A percentile compares a stretch with the other conserved stretches of the same genome.
phyloP scores from a whole-genome alignment of 495 filamentous ascomycete species.

The Cercophora sp. region DNA sequence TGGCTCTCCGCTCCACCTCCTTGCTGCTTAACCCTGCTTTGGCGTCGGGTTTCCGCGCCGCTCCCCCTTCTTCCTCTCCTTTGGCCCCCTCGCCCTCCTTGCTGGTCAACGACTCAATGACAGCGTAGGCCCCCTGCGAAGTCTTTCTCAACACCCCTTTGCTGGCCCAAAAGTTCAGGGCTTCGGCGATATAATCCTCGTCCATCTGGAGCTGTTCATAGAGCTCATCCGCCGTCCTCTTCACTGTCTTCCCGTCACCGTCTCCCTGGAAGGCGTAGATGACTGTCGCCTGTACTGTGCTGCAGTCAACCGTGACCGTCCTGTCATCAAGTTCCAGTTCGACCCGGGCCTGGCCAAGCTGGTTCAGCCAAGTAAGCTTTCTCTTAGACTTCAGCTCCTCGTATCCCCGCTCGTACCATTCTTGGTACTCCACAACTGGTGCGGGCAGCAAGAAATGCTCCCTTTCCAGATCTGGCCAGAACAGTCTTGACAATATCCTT shows the following conservation, averaged over 20 bases:
- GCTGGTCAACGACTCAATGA: constrained; percentile 36
- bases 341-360: constrained; percentile 74
- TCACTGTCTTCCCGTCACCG: constrained; percentile 26
- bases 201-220: constrained; percentile 68
- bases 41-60: constrained; percentile 38
- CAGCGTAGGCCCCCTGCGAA: constrained; percentile 32
- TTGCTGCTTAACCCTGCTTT: constrained; percentile 40
- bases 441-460: constrained; percentile 70
- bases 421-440: constrained; percentile 58
- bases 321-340: constrained; percentile 82
- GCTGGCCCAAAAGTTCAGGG: constrained; percentile 80
- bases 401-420: constrained; percentile 72
- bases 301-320: constrained; percentile 64
- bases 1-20: constrained; percentile 69
- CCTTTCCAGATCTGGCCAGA: constrained; percentile 83
- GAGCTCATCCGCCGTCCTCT: constrained; percentile 60
- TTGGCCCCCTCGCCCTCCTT: constrained; percentile 27
- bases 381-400: constrained; percentile 72
- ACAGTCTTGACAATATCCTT: constrained; percentile 86
- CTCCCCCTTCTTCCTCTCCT: background rate
- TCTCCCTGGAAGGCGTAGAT: constrained; percentile 73
- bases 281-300: constrained; percentile 84
- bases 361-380: constrained; percentile 83
- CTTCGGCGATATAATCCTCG: constrained; percentile 65
- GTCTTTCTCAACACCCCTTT: constrained; percentile 70